Base-by-base conservation (phyloP, 108 stramenopile species). In the Mediolabrus comicus region DNA sequence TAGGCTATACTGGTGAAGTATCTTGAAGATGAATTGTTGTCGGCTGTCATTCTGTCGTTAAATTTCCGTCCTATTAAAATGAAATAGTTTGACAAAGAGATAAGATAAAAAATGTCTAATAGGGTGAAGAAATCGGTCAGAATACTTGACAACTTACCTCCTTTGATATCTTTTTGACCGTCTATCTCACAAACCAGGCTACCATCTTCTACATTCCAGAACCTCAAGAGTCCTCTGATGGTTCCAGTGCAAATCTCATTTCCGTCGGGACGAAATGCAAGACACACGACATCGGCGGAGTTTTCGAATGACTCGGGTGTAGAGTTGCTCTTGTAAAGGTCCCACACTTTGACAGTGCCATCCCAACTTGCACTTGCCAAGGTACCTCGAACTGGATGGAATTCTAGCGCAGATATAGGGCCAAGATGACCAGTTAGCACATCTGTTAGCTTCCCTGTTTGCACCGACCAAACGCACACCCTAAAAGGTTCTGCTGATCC, bases 291-390 rank as follows among this genome's bases (percentile, higher is more conserved):
- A 73, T 99, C 98, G 9, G 90, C 75, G n/a, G 81, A 81, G 77
- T 97, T 96, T 53, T 91, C 88, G 22, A 98, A 78, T 33, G 91
- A 97, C 75, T 99, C 96, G n/a, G 86, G 79, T 34, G 82, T 79
- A 26, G 95, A 87, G 25, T 79, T 66, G 14, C 66, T 71, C 76
- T 97, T 96, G 88, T 95, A 99, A 13, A 98, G 72, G 72, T 99
- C 96, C 99, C 98, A 99, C 0, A 99, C 68, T 65, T 97, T 97
- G 22, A 97, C 93, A 11, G 95, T 96, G 7, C 96, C 96, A 71
- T 99, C 99, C 99, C 99, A 99, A 14, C 95, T 96, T 27, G 91
- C 96, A 52, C 92, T 90, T 4, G 96, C 97, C 25, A 99, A 68
- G 11, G 77, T 85, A 1, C 92, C 96, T 12, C 87, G 74, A 49